These are phyloP conservation scores for Coprinellus micaceus DNA, from an alignment of 768 basidiomycete genomes.

Conservation along the genomic window DNA sequence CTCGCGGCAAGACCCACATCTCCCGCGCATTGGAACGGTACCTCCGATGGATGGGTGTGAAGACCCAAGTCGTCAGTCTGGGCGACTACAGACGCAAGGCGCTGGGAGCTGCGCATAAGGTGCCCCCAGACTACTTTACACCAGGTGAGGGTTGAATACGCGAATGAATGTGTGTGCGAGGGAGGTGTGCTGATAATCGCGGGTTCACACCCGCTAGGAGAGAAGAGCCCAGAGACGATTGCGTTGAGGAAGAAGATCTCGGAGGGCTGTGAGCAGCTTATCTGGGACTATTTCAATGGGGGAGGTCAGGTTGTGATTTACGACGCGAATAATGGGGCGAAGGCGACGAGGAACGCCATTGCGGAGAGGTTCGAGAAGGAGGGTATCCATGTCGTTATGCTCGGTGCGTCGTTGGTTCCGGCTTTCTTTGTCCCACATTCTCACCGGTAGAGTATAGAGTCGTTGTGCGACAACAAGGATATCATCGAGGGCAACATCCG, in stretches of 20 bases:
- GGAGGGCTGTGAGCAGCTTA: constrained; percentile 81
- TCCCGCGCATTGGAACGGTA: constrained; percentile 96
- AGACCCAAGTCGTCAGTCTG: constrained; percentile 89
- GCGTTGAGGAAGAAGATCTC: constrained; percentile 70
- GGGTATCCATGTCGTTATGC: constrained; percentile 89
- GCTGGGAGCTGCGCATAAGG: constrained; percentile 79
- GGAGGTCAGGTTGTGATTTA: constrained; percentile 98
- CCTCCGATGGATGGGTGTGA: constrained; percentile 96
- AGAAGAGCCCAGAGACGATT: constrained; percentile 78
- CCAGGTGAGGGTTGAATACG: constrained; percentile 45
- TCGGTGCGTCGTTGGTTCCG: constrained; percentile 53
- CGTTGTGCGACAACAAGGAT: constrained; percentile 85
- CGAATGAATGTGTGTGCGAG: neutral
- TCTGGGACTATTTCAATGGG: constrained; percentile 80
- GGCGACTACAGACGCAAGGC: constrained; percentile 93
- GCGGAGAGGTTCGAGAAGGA: constrained; percentile 82
- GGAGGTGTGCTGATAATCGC: neutral
- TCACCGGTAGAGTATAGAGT: constrained; percentile 49
- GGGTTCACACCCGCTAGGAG: constrained; percentile 41
- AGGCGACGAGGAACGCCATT: constrained; percentile 59
- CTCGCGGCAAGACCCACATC: constrained; percentile 95
- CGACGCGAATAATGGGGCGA: constrained; percentile 93
- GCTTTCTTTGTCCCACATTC: neutral
- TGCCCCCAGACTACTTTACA: constrained; percentile 92
- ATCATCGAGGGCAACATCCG: constrained; percentile 94